Evolutionary conservation across 2,329 filamentous ascomycete genomes (phyloP).

Genomic region (Pochonia chlamydosporia): DNA sequence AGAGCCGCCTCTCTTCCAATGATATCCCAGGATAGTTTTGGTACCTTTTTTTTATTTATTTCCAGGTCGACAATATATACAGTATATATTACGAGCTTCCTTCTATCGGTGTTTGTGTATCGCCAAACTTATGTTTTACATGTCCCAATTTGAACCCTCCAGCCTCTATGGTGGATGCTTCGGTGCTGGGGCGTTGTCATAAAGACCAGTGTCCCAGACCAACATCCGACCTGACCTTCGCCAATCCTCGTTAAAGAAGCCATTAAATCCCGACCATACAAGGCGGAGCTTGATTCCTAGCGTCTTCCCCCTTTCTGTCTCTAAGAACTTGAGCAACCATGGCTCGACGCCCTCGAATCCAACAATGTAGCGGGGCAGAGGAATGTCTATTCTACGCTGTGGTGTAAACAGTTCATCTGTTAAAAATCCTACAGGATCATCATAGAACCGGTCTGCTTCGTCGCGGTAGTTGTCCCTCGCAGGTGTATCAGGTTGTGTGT

Average conservation of each 20-base stretch:
- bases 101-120: background rate
- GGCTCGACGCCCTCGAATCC: conserved; percentile 55
- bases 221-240: conserved; percentile 50
- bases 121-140: conserved; percentile 1
- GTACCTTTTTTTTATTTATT: background rate
- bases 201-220: conserved; percentile 51
- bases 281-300: conserved; percentile 37
- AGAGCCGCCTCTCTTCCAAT: background rate
- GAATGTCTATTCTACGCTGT: conserved; percentile 24
- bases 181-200: background rate
- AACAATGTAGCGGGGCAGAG: conserved; percentile 54
- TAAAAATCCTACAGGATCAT: conserved; percentile 53
- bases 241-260: conserved; percentile 57
- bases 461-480: conserved; percentile 70
- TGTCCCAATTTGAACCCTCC: background rate
- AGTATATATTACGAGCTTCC: background rate
- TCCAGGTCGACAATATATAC: background rate
- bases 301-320: conserved; percentile 29
- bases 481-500: conserved; percentile 49
- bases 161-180: background rate
- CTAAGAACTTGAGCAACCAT: conserved; percentile 39
- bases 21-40: conserved; percentile 1
- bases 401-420: conserved; percentile 40
- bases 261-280: conserved; percentile 55
- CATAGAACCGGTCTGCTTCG: conserved; percentile 89